Evolutionary conservation across 2,329 filamentous ascomycete species (phyloP), one percentile per base, ranked within the genome.

Genomic region (Botryotinia convoluta): DNA sequence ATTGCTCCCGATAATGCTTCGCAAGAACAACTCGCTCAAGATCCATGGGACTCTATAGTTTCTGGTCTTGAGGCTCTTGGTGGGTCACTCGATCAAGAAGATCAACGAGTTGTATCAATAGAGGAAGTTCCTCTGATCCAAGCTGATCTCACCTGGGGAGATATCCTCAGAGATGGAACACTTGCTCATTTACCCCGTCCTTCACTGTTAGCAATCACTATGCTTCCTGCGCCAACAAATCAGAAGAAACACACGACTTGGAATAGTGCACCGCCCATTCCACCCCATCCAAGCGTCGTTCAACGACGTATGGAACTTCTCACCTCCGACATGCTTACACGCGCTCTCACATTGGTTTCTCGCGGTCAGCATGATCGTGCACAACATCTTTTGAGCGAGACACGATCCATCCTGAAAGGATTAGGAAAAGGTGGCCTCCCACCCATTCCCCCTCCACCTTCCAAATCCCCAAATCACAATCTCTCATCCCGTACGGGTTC

Each of bases 281-380:
- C 96, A 22, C 95, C 96, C 63, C 96, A 98, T 81, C 95, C 96
- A 7, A 93, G 92, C 75, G 94, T 99, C 74, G 95, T 99, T 10
- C 96, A 99, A 83, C 90, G 96, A 59, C 92, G 96, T 63, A 99
- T 99, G 96, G 96, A 99, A 83, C 86, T 99, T 44, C 88, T 99
- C 71, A 98, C 96, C 3, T 98, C 95, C 1, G 96, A 99, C 81
- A 99, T 99, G 96, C 88, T 99, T 76, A 97, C 94, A 12, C 88
- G 96, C 74, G 95, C 96, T 22, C 85, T 99, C 74, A 97, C 94
- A 0, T 88, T 99, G 32, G 95, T 98, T 32, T 93, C 93, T 74
- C 90, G 94, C 54, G 94, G 93, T 48, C 95, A 98, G 83, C 93
- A 98, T 81, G 96, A 99, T 79, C 92, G 95, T 51, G 96, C 95